Base-by-base conservation (phyloP, 805 yeast genomes). In the Vanderwaltozyma verrucispora region DNA sequence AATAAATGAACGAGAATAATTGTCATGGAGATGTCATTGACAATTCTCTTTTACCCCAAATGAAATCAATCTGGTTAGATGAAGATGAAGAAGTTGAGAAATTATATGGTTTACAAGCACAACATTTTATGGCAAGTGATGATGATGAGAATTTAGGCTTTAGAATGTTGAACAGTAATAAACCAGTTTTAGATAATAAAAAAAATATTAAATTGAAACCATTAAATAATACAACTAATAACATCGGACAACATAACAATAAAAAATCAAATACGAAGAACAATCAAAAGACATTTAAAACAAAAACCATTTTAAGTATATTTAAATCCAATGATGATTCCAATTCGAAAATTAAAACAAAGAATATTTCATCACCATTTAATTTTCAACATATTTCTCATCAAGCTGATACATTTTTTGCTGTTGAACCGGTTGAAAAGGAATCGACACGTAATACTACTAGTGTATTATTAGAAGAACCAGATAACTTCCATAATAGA, bases 41-140 rank as follows among this genome's bases (percentile, higher is more conserved):
- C 6, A 29, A 17, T 13, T 26, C 29, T 2, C 24, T 28, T 5
- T 18, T 32, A 4, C 40, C 36, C 4, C 58, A 50, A 32, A 65
- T 65, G 64, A 59, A 57, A 37, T 65, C 69, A 19, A 64, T 64
- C 35, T 65, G 69, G 69, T 40, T 65, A 24, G 69, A 64, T 36
- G 68, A 65, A 29, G 67, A 63, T 33, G 49, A 54, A 29, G 57
- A 54, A 27, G 50, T 48, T n/a, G 57, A 53, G 28, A 64, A 64
- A 39, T 48, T 64, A 28, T 56, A 58, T 40, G 54, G 56, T 16
- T 36, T 54, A 12, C 59, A 55, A 37, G 52, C 50, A 1, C 51
- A 48, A 29, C 51, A 46, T 32, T 42, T 50, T 29, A 45, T 51
- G 53, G 40, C 15, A 6, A 45, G 41, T 26, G 48, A 42, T 25